phyloP scores from a whole-genome alignment of 768 basidiomycete genomes.

The Amanita muscaria region DNA sequence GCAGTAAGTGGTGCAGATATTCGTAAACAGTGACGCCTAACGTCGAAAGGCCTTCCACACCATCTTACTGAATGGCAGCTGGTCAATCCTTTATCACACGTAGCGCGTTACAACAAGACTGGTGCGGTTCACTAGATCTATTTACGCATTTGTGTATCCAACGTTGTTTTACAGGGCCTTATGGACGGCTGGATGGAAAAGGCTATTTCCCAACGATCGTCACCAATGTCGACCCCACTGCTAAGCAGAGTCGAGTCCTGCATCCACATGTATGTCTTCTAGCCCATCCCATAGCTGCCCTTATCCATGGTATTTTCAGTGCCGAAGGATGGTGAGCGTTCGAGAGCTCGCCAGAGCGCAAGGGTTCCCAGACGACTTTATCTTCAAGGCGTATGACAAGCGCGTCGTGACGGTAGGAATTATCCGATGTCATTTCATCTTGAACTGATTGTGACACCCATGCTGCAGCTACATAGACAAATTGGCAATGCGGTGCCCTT shows the following conservation, averaged over 20 bases:
- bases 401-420: constrained; percentile 53
- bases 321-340: constrained; percentile 61
- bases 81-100: constrained; percentile 49
- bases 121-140: no score
- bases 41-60: constrained; percentile 35
- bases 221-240: constrained; percentile 71
- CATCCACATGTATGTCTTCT: constrained; percentile 48
- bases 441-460: not conserved
- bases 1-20: no score
- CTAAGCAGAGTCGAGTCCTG: constrained; percentile 65
- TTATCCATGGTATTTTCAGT: constrained; percentile 29
- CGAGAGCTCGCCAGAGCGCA: constrained; percentile 75
- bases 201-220: constrained; percentile 64
- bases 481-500: constrained; percentile 78
- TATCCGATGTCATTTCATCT: not conserved
- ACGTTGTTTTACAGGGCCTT: no score
- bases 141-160: no score
- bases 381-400: constrained; percentile 43
- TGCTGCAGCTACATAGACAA: constrained; percentile 61
- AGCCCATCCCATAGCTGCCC: not conserved
- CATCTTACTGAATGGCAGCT: constrained; percentile 52
- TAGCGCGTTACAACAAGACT: constrained; percentile 45
- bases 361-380: constrained; percentile 71
- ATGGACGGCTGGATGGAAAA: constrained; percentile 48
- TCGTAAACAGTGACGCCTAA: no score